Conservation (phyloP, 2,329 filamentous ascomycete species). For the Zasmidium cellare region DNA sequence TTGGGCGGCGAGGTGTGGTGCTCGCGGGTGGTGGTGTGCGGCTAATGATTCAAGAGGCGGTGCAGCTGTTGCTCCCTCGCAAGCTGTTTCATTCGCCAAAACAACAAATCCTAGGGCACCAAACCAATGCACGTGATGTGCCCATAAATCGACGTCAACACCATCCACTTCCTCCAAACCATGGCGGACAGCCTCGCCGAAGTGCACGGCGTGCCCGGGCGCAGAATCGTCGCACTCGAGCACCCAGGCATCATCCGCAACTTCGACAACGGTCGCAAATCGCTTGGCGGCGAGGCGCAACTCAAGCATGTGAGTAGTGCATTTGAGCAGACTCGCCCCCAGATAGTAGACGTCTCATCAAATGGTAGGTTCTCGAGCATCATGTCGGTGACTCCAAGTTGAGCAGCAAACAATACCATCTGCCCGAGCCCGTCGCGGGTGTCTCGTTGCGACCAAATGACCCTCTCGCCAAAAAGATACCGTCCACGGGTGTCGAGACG, state of each 20-base stretch:
- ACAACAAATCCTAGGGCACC: neutral
- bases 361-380: conserved; percentile 32
- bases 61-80: neutral
- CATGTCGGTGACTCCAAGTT: conserved; percentile 32
- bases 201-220: conserved; percentile 51
- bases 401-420: conserved; percentile 20
- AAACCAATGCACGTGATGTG: neutral
- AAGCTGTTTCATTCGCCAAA: neutral
- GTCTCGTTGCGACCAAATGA: conserved; percentile 80
- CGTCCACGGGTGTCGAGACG: conserved; percentile 72
- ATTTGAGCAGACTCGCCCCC: neutral
- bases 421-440: conserved; percentile 53
- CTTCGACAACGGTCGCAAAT: conserved; percentile 62
- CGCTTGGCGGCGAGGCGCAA: conserved; percentile 58
- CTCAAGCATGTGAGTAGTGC: conserved; percentile 52
- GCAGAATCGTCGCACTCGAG: conserved; percentile 61
- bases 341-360: conserved; percentile 15
- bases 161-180: neutral
- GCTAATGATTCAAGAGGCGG: neutral
- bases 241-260: conserved; percentile 68
- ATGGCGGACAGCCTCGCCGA: neutral
- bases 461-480: conserved; percentile 72
- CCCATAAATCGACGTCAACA: neutral
- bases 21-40: neutral
- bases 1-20: neutral